phyloP scores from a whole-genome alignment of 495 filamentous ascomycete genomes.

The Hyaloscypha bicolor region DNA sequence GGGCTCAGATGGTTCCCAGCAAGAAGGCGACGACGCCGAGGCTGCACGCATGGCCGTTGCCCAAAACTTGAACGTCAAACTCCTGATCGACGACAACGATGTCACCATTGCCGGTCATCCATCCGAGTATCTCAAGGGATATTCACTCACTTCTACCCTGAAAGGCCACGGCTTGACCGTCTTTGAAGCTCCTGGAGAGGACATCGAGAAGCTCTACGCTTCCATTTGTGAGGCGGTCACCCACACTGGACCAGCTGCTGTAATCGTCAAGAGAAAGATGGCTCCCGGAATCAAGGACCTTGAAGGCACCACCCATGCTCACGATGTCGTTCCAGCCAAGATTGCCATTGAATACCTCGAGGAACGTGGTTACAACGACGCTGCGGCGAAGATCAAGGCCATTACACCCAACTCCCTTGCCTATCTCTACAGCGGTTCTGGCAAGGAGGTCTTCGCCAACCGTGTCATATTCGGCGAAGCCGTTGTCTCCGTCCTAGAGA shows the following conservation, averaged over 20 bases:
- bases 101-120: slow-evolving; percentile 30
- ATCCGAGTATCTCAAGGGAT: slow-evolving; percentile 27
- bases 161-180: slow-evolving; percentile 25
- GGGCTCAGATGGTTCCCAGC: slow-evolving; percentile 29
- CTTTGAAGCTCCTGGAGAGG: slow-evolving; percentile 22
- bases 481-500: slow-evolving; percentile 19
- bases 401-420: slow-evolving; percentile 24
- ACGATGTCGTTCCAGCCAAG: slow-evolving; percentile 30
- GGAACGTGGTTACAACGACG: slow-evolving; percentile 26
- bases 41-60: slow-evolving; percentile 26
- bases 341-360: slow-evolving; percentile 22
- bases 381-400: slow-evolving; percentile 21
- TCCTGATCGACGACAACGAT: slow-evolving; percentile 27
- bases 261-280: slow-evolving; percentile 27
- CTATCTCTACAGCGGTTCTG: slow-evolving; percentile 25
- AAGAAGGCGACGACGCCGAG: slow-evolving; percentile 30
- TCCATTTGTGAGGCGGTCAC: slow-evolving; percentile 21
- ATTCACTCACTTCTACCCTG: slow-evolving; percentile 18
- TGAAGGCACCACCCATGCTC: slow-evolving; percentile 27
- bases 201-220: slow-evolving; percentile 27
- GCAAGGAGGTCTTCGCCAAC: slow-evolving; percentile 20
- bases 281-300: slow-evolving; percentile 27
- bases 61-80: slow-evolving; percentile 26
- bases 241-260: slow-evolving; percentile 27
- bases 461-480: slow-evolving; percentile 29